Base-by-base conservation (phyloP, 2,329 filamentous ascomycete species). In the Trichoderma pleuroti region DNA sequence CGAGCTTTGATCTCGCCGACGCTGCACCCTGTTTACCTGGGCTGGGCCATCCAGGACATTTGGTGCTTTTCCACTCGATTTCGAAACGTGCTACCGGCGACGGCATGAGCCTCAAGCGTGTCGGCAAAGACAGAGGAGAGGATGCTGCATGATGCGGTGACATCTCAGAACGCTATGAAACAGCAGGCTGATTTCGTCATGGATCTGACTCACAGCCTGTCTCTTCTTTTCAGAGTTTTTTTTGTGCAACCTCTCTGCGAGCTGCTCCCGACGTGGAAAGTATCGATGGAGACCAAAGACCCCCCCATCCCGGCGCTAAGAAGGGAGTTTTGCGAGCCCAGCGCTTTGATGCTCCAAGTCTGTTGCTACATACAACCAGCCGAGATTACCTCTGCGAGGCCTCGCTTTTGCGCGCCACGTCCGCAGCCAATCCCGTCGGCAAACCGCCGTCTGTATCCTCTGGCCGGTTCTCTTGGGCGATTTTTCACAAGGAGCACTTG, bases 351-450 rank as follows among this genome's bases (percentile, higher is more conserved):
- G 46, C 46, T 63, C 68, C 34, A 42, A 32, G 36, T 42, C 21
- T 49, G 65, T 46, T 68, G 65, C 30, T 54, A 32, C 54, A 24
- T 52, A 46, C 54, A 30, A 59, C 36, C 68, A 65, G 52, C 60
- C 68, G 68, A 70, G 46, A 70, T 70, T 70, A 63, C 68, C 68
- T 56, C 30, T 39, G 61, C 46, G 36, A 57, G 36, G 61, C 61
- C 52, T 70, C 49, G 61, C 60, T 24, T 68, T 46, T 42, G 39
- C 18, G 64, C 30, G 49, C 65, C 52, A 36, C 65, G 26, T 39
- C 26, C 36, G 6, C 34, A 28, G 52, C 52, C 10, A 24, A 24
- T 46, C 36, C 24, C 42, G n/a, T 9, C 52, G 12, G 11, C 42
- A 66, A 39, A 24, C 18, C 11, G 32, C 32, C 18, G 46, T 30